Percentiles rank a stretch among this genome's conserved stretches.
phyloP scores from a whole-genome alignment of 2,329 filamentous ascomycete genomes.

The Arachnomyces sp. region DNA sequence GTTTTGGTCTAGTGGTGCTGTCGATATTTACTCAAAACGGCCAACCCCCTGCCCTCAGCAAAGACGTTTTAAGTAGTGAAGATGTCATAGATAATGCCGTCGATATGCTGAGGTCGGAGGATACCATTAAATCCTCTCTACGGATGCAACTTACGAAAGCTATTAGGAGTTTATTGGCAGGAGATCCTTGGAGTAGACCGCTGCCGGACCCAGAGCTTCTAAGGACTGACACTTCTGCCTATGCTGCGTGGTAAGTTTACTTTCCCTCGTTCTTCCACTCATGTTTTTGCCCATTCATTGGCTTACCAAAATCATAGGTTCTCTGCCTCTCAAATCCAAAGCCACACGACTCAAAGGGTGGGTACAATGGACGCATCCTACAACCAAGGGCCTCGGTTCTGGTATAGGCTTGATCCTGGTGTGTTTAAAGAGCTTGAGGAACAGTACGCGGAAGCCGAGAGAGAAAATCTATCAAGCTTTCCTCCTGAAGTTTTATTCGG shows the following conservation, averaged over 20 bases:
- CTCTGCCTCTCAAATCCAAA: conserved; percentile 12
- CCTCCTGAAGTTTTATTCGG: conserved; percentile 20
- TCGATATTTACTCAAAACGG: conserved; percentile 18
- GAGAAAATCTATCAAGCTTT: conserved; percentile 9
- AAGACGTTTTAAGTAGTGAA: conserved; percentile 4
- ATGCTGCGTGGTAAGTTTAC: conserved; percentile 17
- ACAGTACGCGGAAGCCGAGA: conserved; percentile 15
- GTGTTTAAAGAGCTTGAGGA: conserved; percentile 18
- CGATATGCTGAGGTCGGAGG: conserved; percentile 9
- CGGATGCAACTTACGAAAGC: conserved; percentile 15
- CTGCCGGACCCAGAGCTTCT: conserved; percentile 16
- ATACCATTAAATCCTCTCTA: conserved; percentile 14
- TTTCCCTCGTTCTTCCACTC: not conserved
- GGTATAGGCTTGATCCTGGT: conserved; percentile 19
- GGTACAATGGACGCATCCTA: conserved; percentile 20
- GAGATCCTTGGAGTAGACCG: conserved; percentile 17
- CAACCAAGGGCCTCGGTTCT: conserved; percentile 22
- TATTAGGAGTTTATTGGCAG: conserved; percentile 13
- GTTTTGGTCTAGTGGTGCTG: conserved; percentile 18
- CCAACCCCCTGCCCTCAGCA: conserved; percentile 8
- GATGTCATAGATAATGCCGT: conserved; percentile 10
- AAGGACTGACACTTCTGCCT: conserved; percentile 13
- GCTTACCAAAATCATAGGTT: conserved; percentile 13
- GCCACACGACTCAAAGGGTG: conserved; percentile 6
- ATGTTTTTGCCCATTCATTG: not conserved